Conservation (phyloP, 2,329 filamentous ascomycete species). For the Xylariomycetidae sp. region DNA sequence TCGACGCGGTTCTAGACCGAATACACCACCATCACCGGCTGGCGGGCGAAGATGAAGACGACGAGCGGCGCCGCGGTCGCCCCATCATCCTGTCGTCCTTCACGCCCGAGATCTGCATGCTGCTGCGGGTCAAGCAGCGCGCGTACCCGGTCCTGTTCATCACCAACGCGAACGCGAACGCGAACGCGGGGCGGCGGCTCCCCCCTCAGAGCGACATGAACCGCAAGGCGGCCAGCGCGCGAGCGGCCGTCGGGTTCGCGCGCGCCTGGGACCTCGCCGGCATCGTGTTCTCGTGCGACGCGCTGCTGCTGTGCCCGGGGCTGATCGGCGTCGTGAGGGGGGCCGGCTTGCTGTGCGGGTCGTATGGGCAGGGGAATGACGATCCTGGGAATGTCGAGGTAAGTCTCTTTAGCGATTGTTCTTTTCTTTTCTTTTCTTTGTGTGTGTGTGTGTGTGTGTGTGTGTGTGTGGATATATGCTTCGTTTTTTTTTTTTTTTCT, state of each 20-base stretch:
- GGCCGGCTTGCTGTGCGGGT: conserved; percentile 28
- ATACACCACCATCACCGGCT: conserved; percentile 23
- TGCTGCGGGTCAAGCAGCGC: conserved; percentile 26
- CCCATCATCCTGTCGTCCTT: conserved; percentile 32
- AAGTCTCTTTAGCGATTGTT: conserved; percentile 1
- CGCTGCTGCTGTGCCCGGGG: conserved; percentile 30
- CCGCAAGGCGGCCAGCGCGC: conserved; percentile 29
- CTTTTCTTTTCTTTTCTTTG: no score
- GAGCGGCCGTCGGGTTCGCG: conserved; percentile 34
- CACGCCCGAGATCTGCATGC: conserved; percentile 31
- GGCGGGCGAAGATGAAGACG: no score
- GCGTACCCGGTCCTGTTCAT: conserved; percentile 30
- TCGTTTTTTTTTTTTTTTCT: no score
- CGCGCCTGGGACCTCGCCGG: conserved; percentile 31
- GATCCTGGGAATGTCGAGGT: conserved; percentile 16
- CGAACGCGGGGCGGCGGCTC: no score
- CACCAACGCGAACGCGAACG: conserved; percentile 27
- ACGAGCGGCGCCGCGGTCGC: no score
- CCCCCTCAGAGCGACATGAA: conserved; percentile 25
- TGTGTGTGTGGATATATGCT: no score
- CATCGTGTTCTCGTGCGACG: conserved; percentile 31
- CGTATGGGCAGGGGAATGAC: conserved; percentile 32
- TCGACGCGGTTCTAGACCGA: conserved; percentile 30
- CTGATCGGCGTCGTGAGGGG: conserved; percentile 29
- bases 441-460: no score